Evolutionary conservation across 352 stramenopile species (phyloP), one percentile per base, ranked within the genome.

Genomic region (Phytophthora crassamura): DNA sequence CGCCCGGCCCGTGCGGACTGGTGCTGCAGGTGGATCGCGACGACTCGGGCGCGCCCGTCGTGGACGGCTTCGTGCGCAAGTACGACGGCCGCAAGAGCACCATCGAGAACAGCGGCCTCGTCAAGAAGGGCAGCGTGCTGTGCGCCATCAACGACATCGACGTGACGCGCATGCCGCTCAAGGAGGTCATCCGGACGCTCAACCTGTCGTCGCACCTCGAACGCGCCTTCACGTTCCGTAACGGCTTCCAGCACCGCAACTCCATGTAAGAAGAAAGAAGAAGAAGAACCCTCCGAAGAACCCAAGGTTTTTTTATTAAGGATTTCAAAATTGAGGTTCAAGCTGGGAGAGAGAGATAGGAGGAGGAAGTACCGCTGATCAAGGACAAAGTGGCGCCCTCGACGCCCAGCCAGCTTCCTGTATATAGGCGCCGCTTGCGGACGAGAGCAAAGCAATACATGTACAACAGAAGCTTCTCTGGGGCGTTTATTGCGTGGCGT

Each of bases 71-170:
- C 45, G 80, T 89, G 33, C 72, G 74, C 15, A 84, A 82, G 56
- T 79, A 80, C 58, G 76, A 91, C 63, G 84, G 84, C 30, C 62
- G 72, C 9, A 89, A 89, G 58, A 82, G 85, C 33, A 80, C 82
- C 10, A 92, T 95, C 55, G 86, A 95, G 69, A 89, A 90, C 69
- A 87, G 78, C 54, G 72, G 64, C 7, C 74, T 93, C 35, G 77
- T 95, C 16, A 60, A 68, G 28, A 80, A 77, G 54, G 86, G 86
- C 48, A 91, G 81, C 48, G 74, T 86, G 40, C 64, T 95, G 36
- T 89, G 80, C 38, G 80, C 82, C 33, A 91, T 95, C 73, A 91
- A 95, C 73, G 81, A 90, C 64, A 81, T 89, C 9, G 86, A 91
- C 59, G 82, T 95, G 46, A 76, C 77, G 50, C 68, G 62, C 42